phyloP scores from a whole-genome alignment of 139 green algal species.

The Edaphochlamys debaryana region DNA sequence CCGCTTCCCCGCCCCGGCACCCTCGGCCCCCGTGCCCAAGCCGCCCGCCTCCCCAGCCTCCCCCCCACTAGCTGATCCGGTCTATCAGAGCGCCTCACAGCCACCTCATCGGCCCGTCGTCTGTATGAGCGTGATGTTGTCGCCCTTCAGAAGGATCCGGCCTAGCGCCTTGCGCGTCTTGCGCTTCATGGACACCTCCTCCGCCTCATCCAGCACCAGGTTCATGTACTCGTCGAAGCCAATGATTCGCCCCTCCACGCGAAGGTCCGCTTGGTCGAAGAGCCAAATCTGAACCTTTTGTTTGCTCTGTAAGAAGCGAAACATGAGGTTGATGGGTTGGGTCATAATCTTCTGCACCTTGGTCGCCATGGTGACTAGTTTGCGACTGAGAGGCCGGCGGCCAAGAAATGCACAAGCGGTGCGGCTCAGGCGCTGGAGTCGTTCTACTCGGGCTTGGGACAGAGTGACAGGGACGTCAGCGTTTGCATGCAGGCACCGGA shows the following conservation, averaged over 20 bases:
- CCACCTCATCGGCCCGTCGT: constrained; percentile 57
- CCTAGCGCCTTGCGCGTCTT: constrained; percentile 93
- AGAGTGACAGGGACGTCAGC: too few relatives aligned
- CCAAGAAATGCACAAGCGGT: neutral
- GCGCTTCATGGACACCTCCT: constrained; percentile 96
- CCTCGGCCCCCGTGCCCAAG: too few relatives aligned
- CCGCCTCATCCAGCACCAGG: constrained; percentile 97
- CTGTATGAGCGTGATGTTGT: constrained; percentile 99
- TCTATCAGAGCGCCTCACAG: too few relatives aligned
- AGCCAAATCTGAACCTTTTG: constrained; percentile 97
- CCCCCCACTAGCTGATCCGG: too few relatives aligned
- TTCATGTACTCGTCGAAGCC: constrained; percentile 99
- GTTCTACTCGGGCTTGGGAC: too few relatives aligned
- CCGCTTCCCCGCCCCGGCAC: too few relatives aligned
- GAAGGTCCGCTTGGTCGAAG: constrained; percentile 93
- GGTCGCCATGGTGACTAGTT: constrained; percentile 60
- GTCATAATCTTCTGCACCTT: constrained; percentile 80
- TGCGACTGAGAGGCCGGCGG: neutral
- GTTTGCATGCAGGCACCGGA: too few relatives aligned
- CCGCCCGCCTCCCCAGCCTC: too few relatives aligned
- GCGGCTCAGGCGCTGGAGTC: neutral
- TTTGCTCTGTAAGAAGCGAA: constrained; percentile 96
- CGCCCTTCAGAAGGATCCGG: constrained; percentile 97
- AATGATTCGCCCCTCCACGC: constrained; percentile 97
- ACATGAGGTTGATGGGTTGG: constrained; percentile 95